Evolutionary conservation across 371 early-diverging fungal species (phyloP).

Genomic region (Umbelopsis sp.): DNA sequence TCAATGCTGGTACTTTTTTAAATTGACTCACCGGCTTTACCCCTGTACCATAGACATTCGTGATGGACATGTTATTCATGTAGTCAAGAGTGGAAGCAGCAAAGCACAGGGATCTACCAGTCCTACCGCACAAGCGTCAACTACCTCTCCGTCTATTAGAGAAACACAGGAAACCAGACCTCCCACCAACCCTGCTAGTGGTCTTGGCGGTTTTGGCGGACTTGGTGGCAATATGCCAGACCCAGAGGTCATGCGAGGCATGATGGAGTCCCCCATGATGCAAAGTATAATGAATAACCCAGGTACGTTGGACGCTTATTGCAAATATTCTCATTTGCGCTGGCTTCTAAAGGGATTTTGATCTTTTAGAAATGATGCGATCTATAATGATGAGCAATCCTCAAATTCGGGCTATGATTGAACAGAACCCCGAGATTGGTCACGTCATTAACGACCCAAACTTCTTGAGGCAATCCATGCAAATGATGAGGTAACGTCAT

Average conservation of each 20-base stretch:
- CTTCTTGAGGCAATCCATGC: slow-evolving; percentile 71
- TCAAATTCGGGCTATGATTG: slow-evolving; percentile 64
- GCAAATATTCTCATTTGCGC: too few species aligned
- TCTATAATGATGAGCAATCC: slow-evolving; percentile 77
- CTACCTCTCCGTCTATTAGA: slow-evolving; percentile 23
- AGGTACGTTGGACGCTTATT: slow-evolving; percentile 27
- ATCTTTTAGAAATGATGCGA: slow-evolving; percentile 62
- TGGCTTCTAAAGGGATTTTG: background rate
- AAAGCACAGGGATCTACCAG: slow-evolving; percentile 18
- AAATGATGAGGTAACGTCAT: slow-evolving; percentile 48
- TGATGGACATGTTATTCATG: slow-evolving; percentile 66
- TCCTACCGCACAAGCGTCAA: slow-evolving; percentile 21
- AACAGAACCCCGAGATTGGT: slow-evolving; percentile 81
- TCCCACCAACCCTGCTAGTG: slow-evolving; percentile 25
- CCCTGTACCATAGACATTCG: slow-evolving; percentile 41
- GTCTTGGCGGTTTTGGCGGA: slow-evolving; percentile 25
- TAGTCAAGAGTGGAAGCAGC: slow-evolving; percentile 60
- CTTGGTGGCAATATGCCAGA: slow-evolving; percentile 28
- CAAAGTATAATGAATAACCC: slow-evolving; percentile 48
- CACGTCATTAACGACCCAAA: slow-evolving; percentile 79
- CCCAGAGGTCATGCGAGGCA: slow-evolving; percentile 50
- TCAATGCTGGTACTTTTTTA: background rate
- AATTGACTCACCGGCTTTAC: background rate
- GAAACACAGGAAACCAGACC: slow-evolving; percentile 15
- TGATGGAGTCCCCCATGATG: slow-evolving; percentile 60